These are phyloP conservation scores for Brassica carinata DNA, from an alignment of 345 rosid species.

Conservation along the genomic window DNA sequence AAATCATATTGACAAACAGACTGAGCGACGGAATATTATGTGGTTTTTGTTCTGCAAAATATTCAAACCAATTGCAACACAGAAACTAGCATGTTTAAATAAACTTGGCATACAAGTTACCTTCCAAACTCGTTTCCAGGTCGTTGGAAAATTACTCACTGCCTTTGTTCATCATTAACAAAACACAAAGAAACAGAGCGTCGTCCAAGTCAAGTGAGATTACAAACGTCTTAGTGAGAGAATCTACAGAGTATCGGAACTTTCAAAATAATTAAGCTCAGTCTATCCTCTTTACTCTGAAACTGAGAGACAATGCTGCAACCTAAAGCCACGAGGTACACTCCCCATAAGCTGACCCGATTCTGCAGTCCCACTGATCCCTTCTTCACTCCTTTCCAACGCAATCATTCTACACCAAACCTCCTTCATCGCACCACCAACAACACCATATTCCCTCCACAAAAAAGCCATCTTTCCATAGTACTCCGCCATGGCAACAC, in stretches of 20 bases:
- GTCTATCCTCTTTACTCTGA: neutral
- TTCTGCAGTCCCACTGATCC: neutral
- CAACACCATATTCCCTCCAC: neutral
- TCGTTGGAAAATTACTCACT: neutral
- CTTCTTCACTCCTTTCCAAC: neutral
- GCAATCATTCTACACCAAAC: conserved; percentile 9
- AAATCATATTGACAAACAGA: no score
- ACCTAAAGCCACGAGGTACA: neutral
- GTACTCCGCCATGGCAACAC: neutral
- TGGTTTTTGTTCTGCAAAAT: neutral
- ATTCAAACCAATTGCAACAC: neutral
- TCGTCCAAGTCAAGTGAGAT: neutral
- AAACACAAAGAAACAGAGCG: neutral
- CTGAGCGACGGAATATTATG: no score
- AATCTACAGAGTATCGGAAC: neutral
- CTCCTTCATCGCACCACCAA: neutral
- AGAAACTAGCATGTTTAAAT: neutral
- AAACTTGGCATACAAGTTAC: neutral
- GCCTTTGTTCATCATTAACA: neutral
- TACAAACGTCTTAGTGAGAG: no score
- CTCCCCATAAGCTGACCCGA: neutral
- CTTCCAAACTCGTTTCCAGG: neutral
- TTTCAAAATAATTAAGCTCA: neutral
- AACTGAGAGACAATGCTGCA: neutral
- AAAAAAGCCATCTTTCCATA: neutral